Base-by-base conservation (phyloP, 1,139 yeast species). In the Geotrichum europaeum region DNA sequence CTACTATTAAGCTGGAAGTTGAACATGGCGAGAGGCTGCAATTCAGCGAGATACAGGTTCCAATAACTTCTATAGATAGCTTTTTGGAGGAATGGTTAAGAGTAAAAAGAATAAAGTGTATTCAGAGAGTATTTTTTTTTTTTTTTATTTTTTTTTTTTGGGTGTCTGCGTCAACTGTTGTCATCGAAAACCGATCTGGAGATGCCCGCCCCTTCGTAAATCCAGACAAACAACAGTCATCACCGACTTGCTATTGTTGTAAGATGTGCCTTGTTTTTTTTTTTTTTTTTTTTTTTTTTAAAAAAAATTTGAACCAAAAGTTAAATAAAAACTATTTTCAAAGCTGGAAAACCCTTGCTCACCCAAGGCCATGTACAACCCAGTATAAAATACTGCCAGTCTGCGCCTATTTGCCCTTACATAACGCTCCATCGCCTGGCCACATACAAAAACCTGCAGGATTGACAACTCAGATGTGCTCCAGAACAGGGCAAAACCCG, bases 1-100 rank as follows among this genome's bases (percentile, higher is more conserved):
- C 89, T 87, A 97, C 97, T 92, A 74, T 91, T 92, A 52, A 94
- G 75, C 78, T 75, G 75, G 60, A 20, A 62, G 54, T 25, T 18
- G 20, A 49, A 25, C 30, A n/a, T 34, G 9, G n/a, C 18, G 12
- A 32, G 32, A 12, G 22, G 18, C 15, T 13, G 15, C 10, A 25
- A 53, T 20, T n/a, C 20, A 36, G 28, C 30, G 18, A 40, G 20
- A 40, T n/a, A 15, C 7, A 40, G 47, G 47, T 40, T 15, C 5
- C 47, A 40, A 40, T 18, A n/a, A 15, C 47, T 15, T 40, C 47
- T 15, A 18, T 40, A 40, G 9, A n/a, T 15, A 10, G 20, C 18
- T 24, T n/a, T 32, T 2, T n/a, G 5, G 18, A 24, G 30, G 7
- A 7, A 13, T 7, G 18, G 34, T 40, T 40, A 9, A 40, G 18